Base-by-base conservation (phyloP, 129 eudicot genomes). In the Saussurea involucrata region DNA sequence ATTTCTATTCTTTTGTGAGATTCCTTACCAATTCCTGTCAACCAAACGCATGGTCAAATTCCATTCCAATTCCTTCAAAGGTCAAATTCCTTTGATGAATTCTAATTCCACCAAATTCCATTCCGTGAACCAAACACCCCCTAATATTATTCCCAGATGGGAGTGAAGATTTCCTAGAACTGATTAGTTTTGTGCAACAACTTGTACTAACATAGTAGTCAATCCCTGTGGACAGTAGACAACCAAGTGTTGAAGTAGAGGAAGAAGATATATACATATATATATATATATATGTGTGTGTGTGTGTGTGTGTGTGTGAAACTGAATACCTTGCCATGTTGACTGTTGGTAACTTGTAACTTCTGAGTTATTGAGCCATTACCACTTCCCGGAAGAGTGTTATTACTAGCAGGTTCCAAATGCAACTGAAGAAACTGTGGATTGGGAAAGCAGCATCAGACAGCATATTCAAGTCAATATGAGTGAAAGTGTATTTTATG, bases 371-470 rank as follows among this genome's bases (percentile, higher is more conserved):
- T 80, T 60, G 91, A 87, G 65, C 92, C 97, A 42, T 76, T 78
- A 67, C 89, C 86, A 75, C 82, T 89, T 76, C 80, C 90, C 29
- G 91, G 96, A 70, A 95, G 97, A 20, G 88, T 80, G 69, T 85
- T 91, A 68, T 92, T 76, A 74, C 97, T 95, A 71, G 99, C 99
- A 76, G 97, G 99, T 63, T 92, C 96, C 79, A 95, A 71, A 87
- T 89, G 97, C 87, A 95, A 77, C 75, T 95, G 97, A 79, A 95
- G 99, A 85, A 95, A 95, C 99, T 95, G 98, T 46, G 32, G 33
- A 78, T 36, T 55, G 67, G 32, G 68, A 77, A 57, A 68, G 73
- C 63, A 25, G 17, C 33, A 49, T 49, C 58, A 49, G 58, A 49
- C 4, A 21, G 58, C 20, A 58, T 65, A 70, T 63, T 33, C 77